Evolutionary conservation across 345 rosid genomes (phyloP).

Genomic region (Lagerstroemia speciosa): DNA sequence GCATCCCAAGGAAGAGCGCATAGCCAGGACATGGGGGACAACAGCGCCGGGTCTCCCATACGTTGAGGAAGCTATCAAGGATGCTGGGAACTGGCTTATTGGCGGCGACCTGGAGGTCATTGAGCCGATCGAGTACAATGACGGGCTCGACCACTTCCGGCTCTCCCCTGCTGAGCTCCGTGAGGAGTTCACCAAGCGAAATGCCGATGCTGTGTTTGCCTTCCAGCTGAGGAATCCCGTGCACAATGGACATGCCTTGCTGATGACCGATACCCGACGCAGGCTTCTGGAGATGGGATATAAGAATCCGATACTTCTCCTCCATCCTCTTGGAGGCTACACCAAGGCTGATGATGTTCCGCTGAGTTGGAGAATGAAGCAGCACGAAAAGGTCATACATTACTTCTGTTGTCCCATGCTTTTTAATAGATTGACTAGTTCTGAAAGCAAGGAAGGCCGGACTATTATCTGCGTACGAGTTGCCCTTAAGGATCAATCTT

Average conservation of each 20-base stretch:
- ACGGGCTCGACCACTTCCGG: constrained; percentile 84
- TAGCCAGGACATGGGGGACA: constrained; percentile 98
- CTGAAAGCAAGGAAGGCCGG: not conserved
- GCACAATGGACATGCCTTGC: constrained; percentile 92
- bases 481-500: no score
- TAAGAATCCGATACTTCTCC: constrained; percentile 85
- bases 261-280: constrained; percentile 91
- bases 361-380: constrained; percentile 92
- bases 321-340: constrained; percentile 93
- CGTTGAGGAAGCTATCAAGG: constrained; percentile 61
- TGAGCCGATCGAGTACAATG: constrained; percentile 76
- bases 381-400: constrained; percentile 66
- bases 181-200: constrained; percentile 64
- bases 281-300: constrained; percentile 96
- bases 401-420: not conserved
- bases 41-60: constrained; percentile 90
- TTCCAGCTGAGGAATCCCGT: constrained; percentile 99
- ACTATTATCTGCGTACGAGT: not conserved
- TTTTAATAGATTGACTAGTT: not conserved
- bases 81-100: constrained; percentile 83
- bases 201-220: constrained; percentile 97
- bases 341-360: constrained; percentile 99
- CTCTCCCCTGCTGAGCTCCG: constrained; percentile 82
- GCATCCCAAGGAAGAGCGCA: constrained; percentile 94
- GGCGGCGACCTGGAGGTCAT: constrained; percentile 95